phyloP scores from a whole-genome alignment of 2,329 filamentous ascomycete species.

The Botrytis medusae region DNA sequence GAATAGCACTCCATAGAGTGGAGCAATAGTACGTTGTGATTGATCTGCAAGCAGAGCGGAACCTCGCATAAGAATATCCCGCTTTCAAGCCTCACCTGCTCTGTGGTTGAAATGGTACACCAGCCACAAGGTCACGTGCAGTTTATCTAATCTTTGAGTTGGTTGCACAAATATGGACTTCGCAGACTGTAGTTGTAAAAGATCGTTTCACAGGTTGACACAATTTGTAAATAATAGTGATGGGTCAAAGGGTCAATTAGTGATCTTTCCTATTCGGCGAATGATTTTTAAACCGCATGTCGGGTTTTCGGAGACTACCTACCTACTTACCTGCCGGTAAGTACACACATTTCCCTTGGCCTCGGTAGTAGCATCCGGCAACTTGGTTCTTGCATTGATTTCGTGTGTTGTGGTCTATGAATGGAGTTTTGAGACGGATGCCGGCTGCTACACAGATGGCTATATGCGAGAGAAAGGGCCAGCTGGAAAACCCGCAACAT shows the following conservation, averaged over 20 bases:
- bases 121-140: slow-evolving; percentile 3
- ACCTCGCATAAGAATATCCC: not conserved
- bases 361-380: not conserved
- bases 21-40: slow-evolving; percentile 9
- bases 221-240: not conserved
- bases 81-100: slow-evolving; percentile 13
- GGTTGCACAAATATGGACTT: not conserved
- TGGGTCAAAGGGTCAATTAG: not conserved
- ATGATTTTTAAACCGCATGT: not conserved
- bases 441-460: not conserved
- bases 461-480: not conserved
- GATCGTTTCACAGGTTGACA: not conserved
- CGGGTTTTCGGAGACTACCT: not conserved
- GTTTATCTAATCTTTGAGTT: not conserved
- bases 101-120: not conserved
- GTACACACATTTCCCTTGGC: not conserved
- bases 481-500: not conserved
- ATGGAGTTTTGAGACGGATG: not conserved
- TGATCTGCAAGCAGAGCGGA: slow-evolving; percentile 9
- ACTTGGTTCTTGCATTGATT: not conserved
- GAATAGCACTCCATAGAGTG: not conserved
- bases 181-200: not conserved
- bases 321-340: not conserved
- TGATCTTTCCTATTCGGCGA: not conserved
- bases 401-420: not conserved